These are phyloP conservation scores for Apiotrichum sp. DNA, from an alignment of 1,284 basidiomycete genomes.

Conservation along the genomic window DNA sequence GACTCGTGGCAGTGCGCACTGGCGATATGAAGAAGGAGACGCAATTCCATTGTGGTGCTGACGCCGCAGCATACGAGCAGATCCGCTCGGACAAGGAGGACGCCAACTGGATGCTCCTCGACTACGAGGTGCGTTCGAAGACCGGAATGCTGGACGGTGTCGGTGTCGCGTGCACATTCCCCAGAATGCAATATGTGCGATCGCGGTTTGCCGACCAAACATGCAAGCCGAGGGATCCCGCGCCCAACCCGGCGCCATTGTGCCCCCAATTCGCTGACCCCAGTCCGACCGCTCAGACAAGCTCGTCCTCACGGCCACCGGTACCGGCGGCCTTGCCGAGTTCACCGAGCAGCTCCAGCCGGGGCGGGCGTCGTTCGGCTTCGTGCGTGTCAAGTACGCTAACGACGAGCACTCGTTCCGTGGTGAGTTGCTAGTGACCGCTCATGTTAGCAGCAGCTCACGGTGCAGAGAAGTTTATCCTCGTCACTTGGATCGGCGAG, in stretches of 20 bases:
- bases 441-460: background rate
- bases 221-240: background rate
- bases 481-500: slow-evolving; percentile 83
- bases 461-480: slow-evolving; percentile 70
- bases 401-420: slow-evolving; percentile 66
- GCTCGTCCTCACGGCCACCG: slow-evolving; percentile 66
- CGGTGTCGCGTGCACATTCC: no score
- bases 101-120: slow-evolving; percentile 76
- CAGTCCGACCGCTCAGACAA: slow-evolving; percentile 77
- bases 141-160: no score
- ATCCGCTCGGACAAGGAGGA: slow-evolving; percentile 74
- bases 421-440: background rate
- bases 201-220: no score
- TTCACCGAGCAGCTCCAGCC: slow-evolving; percentile 68
- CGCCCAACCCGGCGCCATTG: background rate
- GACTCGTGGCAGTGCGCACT: no score
- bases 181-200: no score
- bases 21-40: background rate
- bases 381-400: slow-evolving; percentile 72
- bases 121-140: slow-evolving; percentile 63
- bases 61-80: slow-evolving; percentile 66
- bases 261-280: slow-evolving; percentile 6
- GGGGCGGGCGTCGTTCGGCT: slow-evolving; percentile 70
- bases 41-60: background rate
- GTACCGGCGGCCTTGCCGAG: slow-evolving; percentile 69